These are phyloP conservation scores for Penicillium brevicompactum DNA, from an alignment of 2,329 filamentous ascomycete genomes.

Conservation along the genomic window DNA sequence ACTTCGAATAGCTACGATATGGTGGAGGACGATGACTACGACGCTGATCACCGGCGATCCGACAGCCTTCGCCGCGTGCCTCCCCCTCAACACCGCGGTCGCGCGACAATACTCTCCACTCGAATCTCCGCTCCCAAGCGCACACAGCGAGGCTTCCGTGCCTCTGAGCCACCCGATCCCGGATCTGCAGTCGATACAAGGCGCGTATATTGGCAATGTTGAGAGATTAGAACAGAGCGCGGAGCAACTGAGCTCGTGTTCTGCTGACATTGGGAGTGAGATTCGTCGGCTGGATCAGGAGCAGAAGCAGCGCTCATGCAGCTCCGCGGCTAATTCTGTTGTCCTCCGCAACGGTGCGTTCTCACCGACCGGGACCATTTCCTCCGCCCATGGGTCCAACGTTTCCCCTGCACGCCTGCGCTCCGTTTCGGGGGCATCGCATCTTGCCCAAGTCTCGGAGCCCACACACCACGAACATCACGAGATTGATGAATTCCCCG, in stretches of 20 bases:
- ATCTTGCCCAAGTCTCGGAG: constrained; percentile 43
- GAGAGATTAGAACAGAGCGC: constrained; percentile 52
- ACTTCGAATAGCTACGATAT: constrained; percentile 47
- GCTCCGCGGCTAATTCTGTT: constrained; percentile 47
- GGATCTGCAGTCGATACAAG: constrained; percentile 53
- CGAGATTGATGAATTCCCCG: constrained; percentile 22
- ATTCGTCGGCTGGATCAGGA: constrained; percentile 49
- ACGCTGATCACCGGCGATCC: constrained; percentile 33
- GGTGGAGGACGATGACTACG: constrained; percentile 51
- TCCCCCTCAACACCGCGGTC: constrained; percentile 31
- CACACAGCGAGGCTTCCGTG: constrained; percentile 44
- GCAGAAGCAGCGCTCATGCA: constrained; percentile 45
- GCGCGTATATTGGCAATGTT: constrained; percentile 53
- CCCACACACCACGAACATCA: constrained; percentile 38
- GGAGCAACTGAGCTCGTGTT: constrained; percentile 50
- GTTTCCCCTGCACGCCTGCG: constrained; percentile 41
- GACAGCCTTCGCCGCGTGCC: constrained; percentile 30
- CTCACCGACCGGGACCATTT: constrained; percentile 38
- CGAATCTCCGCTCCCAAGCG: constrained; percentile 40
- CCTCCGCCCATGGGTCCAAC: constrained; percentile 47
- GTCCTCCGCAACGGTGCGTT: constrained; percentile 45
- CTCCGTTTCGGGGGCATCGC: constrained; percentile 39
- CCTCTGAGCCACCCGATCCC: constrained; percentile 52
- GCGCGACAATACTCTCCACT: constrained; percentile 28
- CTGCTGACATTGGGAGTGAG: constrained; percentile 48